Base-by-base conservation (phyloP, 2,329 filamentous ascomycete species). In the Aspergillus aculeatus region DNA sequence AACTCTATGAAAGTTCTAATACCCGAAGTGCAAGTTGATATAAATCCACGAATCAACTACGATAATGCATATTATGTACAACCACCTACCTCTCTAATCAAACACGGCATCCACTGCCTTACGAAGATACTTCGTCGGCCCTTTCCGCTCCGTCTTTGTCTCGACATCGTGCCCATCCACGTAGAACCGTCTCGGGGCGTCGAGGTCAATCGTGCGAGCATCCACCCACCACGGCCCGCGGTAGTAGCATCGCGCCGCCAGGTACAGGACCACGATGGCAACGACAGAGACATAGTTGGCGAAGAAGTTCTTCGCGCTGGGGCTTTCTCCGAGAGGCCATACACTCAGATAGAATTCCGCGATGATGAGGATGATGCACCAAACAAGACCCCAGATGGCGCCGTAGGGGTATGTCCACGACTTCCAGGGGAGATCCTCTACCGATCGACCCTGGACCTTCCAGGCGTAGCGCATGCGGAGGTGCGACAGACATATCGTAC, bases 321-420 rank as follows among this genome's bases (percentile, higher is more conserved):
- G 63, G 1, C 59, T 50, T 0, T 66, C 71, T 1, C 64, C 69
- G 2, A 82, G 69, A 0, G 81, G 80, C 73, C 77, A 82, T 2
- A 82, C 69, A 4, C 75, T 70, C 1, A 82, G 75, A 62, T 82
- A 82, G 64, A 83, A 82, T 58, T 82, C 75, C 4, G 78, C 74
- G 47, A 80, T 70, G 60, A 82, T 75, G 32, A 83, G 74, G 14
- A 81, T 53, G 44, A 79, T 69, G 57, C 77, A 81, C 73, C 76
- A 80, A 44, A 66, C 61, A 32, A 82, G 70, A 2, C 77, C 80
- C 73, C 75, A 82, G 68, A 70, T 80, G 0, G 79, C 73, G 1
- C 73, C 75, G 50, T 72, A 76, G 0, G 80, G 80, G 64, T 73
- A 81, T 1, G 77, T 75, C 74, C 78, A 79, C 2, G 76, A 76